These are phyloP conservation scores for Lichtheimia corymbifera DNA, from an alignment of 371 early-diverging fungal genomes.

Conservation along the genomic window DNA sequence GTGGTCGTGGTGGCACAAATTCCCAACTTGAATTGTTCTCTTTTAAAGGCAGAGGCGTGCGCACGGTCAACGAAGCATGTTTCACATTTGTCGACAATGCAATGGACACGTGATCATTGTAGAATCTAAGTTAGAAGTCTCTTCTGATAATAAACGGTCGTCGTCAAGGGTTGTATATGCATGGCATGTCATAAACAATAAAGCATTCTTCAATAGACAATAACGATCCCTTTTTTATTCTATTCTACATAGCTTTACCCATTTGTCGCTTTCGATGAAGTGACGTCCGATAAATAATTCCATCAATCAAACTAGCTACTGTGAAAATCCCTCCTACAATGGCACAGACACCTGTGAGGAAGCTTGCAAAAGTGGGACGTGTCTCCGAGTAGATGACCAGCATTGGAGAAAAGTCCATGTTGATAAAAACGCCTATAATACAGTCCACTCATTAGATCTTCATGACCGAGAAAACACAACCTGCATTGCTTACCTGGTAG, in stretches of 20 bases:
- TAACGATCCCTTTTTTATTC: background rate
- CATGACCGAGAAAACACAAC: too few relatives aligned
- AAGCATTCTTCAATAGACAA: too few relatives aligned
- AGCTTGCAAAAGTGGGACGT: constrained; percentile 78
- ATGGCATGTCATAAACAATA: too few relatives aligned
- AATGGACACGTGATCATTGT: too few relatives aligned
- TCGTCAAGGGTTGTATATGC: too few relatives aligned
- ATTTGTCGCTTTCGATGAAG: constrained; percentile 72
- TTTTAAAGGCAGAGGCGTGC: too few relatives aligned
- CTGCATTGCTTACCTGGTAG: constrained; percentile 53
- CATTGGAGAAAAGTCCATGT: constrained; percentile 97
- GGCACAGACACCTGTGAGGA: constrained; percentile 89
- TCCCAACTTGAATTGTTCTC: too few relatives aligned
- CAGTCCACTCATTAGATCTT: background rate
- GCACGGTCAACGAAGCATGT: too few relatives aligned
- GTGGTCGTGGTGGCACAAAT: too few relatives aligned
- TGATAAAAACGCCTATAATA: constrained; percentile 83
- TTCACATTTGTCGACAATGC: too few relatives aligned
- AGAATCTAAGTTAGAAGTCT: too few relatives aligned
- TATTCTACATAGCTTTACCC: constrained; percentile 59
- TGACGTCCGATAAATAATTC: constrained; percentile 78
- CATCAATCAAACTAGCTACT: constrained; percentile 91
- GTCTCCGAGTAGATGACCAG: constrained; percentile 82
- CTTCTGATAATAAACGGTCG: too few relatives aligned
- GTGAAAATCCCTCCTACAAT: constrained; percentile 96